A percentile compares a stretch with the other conserved stretches of the same genome.
phyloP scores from a whole-genome alignment of 1,139 yeast genomes.

The Sugiyamaella paludigena region DNA sequence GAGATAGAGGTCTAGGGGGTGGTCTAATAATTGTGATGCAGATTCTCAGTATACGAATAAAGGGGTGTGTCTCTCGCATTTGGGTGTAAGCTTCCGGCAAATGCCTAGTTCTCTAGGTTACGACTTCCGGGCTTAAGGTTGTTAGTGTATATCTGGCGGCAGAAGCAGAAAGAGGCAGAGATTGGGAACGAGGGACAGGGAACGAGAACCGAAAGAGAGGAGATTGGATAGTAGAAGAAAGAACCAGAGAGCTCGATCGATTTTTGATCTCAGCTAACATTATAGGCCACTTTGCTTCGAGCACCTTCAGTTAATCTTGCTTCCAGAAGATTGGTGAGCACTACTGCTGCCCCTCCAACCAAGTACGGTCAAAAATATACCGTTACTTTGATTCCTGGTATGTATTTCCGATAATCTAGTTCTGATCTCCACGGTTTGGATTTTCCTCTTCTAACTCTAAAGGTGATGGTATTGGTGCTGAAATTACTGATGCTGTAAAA shows the following conservation, averaged over 20 bases:
- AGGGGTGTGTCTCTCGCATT: neutral
- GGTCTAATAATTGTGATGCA: no score
- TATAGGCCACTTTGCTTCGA: constrained; percentile 8
- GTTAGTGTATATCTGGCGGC: no score
- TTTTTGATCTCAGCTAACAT: neutral
- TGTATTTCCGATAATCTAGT: constrained; percentile 20
- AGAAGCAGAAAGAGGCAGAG: no score
- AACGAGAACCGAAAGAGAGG: no score
- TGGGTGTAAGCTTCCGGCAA: no score
- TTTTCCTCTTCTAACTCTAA: constrained; percentile 10
- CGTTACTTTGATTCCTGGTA: constrained; percentile 87
- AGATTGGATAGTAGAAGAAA: no score
- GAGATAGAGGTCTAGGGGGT: no score
- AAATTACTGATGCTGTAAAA: constrained; percentile 91
- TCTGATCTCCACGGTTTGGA: neutral
- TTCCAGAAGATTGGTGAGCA: constrained; percentile 16
- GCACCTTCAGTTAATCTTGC: constrained; percentile 6
- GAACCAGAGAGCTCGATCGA: no score
- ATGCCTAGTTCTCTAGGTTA: no score
- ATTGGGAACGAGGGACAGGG: no score
- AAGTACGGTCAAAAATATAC: constrained; percentile 94
- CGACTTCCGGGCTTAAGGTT: no score
- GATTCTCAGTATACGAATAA: no score
- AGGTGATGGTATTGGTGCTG: constrained; percentile 95
- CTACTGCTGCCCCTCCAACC: constrained; percentile 24